Evolutionary conservation across 1,284 basidiomycete genomes (phyloP).

Genomic region (Cerioporus squamosus): DNA sequence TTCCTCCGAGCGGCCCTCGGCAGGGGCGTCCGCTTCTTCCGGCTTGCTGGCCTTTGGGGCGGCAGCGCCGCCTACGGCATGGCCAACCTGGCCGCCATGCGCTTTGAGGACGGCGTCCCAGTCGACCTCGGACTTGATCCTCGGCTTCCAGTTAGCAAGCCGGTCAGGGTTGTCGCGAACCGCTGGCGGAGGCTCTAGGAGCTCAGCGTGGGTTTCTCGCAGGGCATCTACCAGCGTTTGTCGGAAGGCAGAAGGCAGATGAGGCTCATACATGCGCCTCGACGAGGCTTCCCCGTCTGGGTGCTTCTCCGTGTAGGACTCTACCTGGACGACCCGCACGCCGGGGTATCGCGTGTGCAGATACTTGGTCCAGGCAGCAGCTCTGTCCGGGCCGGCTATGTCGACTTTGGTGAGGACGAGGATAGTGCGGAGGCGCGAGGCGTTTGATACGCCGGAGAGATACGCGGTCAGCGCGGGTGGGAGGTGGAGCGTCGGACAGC

Average conservation of each 20-base stretch:
- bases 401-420: conserved; percentile 88
- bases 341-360: conserved; percentile 60
- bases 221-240: conserved; percentile 70
- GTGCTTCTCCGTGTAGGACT: conserved; percentile 67
- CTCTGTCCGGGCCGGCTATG: conserved; percentile 44
- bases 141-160: conserved; percentile 68
- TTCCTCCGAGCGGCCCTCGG: conserved; percentile 31
- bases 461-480: conserved; percentile 60
- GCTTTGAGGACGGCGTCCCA: conserved; percentile 69
- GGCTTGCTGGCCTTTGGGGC: conserved; percentile 35
- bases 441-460: conserved; percentile 38
- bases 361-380: conserved; percentile 72
- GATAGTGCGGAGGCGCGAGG: conserved; percentile 60
- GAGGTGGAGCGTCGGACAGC: conserved; percentile 78
- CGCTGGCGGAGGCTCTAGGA: conserved; percentile 71
- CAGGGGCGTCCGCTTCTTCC: conserved; percentile 17
- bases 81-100: conserved; percentile 48
- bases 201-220: conserved; percentile 65
- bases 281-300: conserved; percentile 31
- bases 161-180: conserved; percentile 56
- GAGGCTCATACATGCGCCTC: conserved; percentile 58
- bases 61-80: conserved; percentile 43
- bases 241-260: conserved; percentile 65
- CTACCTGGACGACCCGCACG: conserved; percentile 70
- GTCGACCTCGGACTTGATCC: conserved; percentile 65